Percentiles rank a stretch among this genome's conserved stretches.
phyloP scores from a whole-genome alignment of 192 early-diverging fungal genomes.

The Podila verticillata region DNA sequence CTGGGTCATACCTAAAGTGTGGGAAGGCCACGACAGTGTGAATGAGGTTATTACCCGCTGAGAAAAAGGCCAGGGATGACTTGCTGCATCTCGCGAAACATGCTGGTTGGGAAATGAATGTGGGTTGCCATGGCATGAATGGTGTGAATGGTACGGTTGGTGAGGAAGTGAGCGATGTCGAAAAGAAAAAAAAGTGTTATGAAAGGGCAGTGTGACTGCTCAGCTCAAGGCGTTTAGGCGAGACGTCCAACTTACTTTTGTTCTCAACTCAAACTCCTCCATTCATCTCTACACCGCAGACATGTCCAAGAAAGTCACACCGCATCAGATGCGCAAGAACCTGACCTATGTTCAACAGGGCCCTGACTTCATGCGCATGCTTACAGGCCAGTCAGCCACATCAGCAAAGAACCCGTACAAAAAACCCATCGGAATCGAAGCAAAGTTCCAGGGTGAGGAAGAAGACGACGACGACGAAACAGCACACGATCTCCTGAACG shows the following conservation, averaged over 20 bases:
- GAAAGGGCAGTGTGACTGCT: neutral
- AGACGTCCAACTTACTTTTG: neutral
- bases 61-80: constrained; percentile 35
- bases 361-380: constrained; percentile 50
- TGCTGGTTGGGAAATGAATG: constrained; percentile 3
- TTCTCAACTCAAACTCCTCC: neutral
- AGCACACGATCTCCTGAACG: constrained; percentile 43
- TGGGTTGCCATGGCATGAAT: neutral
- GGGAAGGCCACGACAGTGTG: neutral
- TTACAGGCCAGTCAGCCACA: constrained; percentile 31
- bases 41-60: constrained; percentile 26
- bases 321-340: constrained; percentile 46
- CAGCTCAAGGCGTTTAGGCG: neutral
- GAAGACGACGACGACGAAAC: constrained; percentile 46
- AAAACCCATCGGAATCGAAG: constrained; percentile 49
- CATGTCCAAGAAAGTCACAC: constrained; percentile 51
- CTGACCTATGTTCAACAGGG: constrained; percentile 44
- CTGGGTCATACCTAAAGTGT: neutral
- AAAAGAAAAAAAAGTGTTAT: neutral
- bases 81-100: constrained; percentile 41
- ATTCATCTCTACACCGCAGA: neutral
- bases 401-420: constrained; percentile 40
- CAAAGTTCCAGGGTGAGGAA: constrained; percentile 32
- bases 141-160: neutral
- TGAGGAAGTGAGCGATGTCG: neutral